These are phyloP conservation scores for Trichoderma sp. DNA, from an alignment of 2,329 filamentous ascomycete genomes.

Conservation along the genomic window DNA sequence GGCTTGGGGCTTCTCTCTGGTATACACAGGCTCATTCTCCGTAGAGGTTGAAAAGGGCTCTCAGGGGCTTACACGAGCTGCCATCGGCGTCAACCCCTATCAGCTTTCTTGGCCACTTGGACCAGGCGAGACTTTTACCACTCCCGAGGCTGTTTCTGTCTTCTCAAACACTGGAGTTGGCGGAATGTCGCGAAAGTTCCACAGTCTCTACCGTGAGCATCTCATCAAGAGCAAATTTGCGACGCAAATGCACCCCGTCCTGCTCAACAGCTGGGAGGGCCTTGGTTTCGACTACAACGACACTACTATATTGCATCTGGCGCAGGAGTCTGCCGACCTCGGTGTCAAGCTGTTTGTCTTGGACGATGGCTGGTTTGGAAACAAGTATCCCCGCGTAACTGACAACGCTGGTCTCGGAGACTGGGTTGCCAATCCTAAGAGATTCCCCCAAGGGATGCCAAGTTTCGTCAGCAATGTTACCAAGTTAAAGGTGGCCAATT, in stretches of 20 bases:
- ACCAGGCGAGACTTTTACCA: constrained; percentile 60
- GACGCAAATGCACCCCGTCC: constrained; percentile 53
- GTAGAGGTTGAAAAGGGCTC: constrained; percentile 66
- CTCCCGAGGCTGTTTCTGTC: constrained; percentile 65
- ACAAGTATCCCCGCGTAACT: constrained; percentile 59
- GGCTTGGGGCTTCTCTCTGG: constrained; percentile 66
- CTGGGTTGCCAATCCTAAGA: constrained; percentile 61
- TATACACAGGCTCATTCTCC: constrained; percentile 67
- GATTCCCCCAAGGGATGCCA: constrained; percentile 61
- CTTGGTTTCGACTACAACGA: constrained; percentile 62
- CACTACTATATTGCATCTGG: constrained; percentile 58
- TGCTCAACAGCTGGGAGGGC: constrained; percentile 71
- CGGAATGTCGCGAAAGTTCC: constrained; percentile 64
- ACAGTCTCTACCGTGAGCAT: constrained; percentile 64
- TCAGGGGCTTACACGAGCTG: constrained; percentile 62
- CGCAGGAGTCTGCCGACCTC: constrained; percentile 59
- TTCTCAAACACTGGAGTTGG: constrained; percentile 63
- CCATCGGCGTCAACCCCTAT: constrained; percentile 63
- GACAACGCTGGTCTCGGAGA: constrained; percentile 65
- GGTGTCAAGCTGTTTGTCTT: constrained; percentile 67
- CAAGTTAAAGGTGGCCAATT: constrained; percentile 51
- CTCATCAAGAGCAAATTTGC: constrained; percentile 62
- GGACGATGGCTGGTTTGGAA: constrained; percentile 70
- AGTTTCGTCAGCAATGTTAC: constrained; percentile 57
- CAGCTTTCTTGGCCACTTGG: constrained; percentile 62